Percentiles rank a stretch among this genome's conserved stretches.
Evolutionary conservation across 2,329 filamentous ascomycete species (phyloP).

Genomic region (Nigrospora osmanthi): DNA sequence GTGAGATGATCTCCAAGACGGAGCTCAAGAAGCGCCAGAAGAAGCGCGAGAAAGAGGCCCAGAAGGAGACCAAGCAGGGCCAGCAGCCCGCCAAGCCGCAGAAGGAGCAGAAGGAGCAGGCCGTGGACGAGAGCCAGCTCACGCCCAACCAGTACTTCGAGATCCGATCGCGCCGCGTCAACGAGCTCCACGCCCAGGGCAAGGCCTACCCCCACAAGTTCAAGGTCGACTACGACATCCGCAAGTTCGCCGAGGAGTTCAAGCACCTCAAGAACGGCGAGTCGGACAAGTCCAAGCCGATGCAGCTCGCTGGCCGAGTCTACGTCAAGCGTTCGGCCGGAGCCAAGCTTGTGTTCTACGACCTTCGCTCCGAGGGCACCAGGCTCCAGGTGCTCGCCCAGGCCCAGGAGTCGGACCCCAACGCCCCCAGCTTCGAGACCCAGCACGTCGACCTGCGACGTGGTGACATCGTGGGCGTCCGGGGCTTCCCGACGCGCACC

Average conservation of each 20-base stretch:
- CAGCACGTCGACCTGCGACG: constrained; percentile 86
- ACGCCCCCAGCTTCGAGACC: constrained; percentile 63
- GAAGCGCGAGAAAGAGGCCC: constrained; percentile 76
- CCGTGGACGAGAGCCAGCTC: constrained; percentile 47
- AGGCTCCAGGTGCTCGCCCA: constrained; percentile 92
- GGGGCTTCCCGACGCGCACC: constrained; percentile 78
- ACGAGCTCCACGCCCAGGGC: constrained; percentile 58
- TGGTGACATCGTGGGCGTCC: constrained; percentile 87
- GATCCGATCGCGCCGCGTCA: constrained; percentile 78
- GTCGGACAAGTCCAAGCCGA: constrained; percentile 62
- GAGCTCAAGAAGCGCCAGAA: constrained; percentile 96
- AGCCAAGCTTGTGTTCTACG: constrained; percentile 86
- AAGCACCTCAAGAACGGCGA: constrained; percentile 83
- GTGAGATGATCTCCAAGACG: constrained; percentile 77
- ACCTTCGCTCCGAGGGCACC: constrained; percentile 55
- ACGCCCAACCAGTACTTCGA: constrained; percentile 77
- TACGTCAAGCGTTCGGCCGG: constrained; percentile 81
- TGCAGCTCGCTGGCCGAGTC: constrained; percentile 78
- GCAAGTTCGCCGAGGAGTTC: constrained; percentile 72
- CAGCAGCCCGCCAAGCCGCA: constrained; percentile 52
- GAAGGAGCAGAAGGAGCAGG: constrained; percentile 52
- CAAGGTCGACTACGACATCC: constrained; percentile 74
- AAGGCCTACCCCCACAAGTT: constrained; percentile 90
- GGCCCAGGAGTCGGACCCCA: constrained; percentile 65
- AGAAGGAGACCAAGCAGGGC: constrained; percentile 82